Evolutionary conservation across 345 rosid genomes (phyloP).

Genomic region (Arabis alpina): DNA sequence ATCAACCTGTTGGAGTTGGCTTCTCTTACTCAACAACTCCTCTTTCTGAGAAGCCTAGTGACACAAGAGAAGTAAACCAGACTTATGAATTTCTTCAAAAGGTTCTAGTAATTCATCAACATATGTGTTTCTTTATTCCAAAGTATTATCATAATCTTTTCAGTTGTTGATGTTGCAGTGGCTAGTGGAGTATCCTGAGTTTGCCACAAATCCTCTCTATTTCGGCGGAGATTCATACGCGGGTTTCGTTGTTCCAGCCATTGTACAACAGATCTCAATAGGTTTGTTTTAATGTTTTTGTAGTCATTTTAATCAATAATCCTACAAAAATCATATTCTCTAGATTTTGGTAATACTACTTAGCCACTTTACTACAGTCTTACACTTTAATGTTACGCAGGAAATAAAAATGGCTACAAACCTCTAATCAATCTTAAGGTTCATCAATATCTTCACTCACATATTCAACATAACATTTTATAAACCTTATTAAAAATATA

Average conservation of each 20-base stretch:
- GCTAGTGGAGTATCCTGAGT: conserved; percentile 22
- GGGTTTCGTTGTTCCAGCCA: conserved; percentile 8
- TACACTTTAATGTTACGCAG: neutral
- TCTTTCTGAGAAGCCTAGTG: conserved; percentile 45
- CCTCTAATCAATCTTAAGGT: conserved; percentile 64
- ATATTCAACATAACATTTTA: no score
- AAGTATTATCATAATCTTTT: neutral
- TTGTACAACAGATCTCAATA: conserved; percentile 13
- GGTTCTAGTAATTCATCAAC: neutral
- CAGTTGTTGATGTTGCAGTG: neutral
- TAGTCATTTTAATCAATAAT: neutral
- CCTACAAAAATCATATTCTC: no score
- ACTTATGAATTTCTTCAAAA: conserved; percentile 30
- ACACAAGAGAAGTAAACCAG: conserved; percentile 43
- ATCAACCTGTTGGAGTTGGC: conserved; percentile 67
- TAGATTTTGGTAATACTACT: no score
- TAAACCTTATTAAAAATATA: no score
- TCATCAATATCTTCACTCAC: conserved; percentile 1
- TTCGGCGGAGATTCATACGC: conserved; percentile 20
- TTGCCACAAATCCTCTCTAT: conserved; percentile 19
- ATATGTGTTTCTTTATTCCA: no score
- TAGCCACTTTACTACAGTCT: neutral
- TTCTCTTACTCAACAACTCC: conserved; percentile 59
- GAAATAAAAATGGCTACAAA: neutral
- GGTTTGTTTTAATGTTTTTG: neutral